A percentile compares a stretch with the other conserved stretches of the same genome.
These are phyloP conservation scores for Solanum chiquidenum DNA, from an alignment of 257 asterid species.

Conservation along the genomic window DNA sequence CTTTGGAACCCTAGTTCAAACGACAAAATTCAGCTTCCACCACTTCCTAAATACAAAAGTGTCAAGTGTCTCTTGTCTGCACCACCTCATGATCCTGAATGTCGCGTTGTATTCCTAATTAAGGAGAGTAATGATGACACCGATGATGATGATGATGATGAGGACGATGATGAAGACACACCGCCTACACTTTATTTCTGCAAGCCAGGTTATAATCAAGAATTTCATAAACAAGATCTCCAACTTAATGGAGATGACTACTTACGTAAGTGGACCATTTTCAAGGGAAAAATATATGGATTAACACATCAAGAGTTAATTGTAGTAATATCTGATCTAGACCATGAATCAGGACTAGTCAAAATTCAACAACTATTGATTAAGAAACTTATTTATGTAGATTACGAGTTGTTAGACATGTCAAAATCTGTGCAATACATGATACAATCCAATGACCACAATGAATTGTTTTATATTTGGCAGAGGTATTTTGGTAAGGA, in stretches of 20 bases:
- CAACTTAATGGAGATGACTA: background rate
- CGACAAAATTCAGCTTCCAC: background rate
- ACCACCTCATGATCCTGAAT: background rate
- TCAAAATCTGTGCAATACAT: background rate
- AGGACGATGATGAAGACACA: background rate
- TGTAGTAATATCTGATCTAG: background rate
- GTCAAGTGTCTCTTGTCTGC: background rate
- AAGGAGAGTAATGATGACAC: background rate
- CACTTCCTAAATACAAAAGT: background rate
- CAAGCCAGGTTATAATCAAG: background rate
- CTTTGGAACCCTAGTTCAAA: background rate
- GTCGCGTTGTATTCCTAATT: background rate
- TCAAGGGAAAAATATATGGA: background rate
- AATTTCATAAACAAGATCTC: background rate
- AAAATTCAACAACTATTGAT: too few species aligned
- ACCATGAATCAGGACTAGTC: background rate
- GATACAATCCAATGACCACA: background rate
- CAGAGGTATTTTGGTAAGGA: background rate
- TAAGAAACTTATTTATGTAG: background rate
- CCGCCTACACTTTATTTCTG: too few species aligned
- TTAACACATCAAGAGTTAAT: background rate
- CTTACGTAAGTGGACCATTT: rapidly evolving
- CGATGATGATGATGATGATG: background rate
- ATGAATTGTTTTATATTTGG: background rate
- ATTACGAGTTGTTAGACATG: background rate